These are phyloP conservation scores for Aspergillus asperescens DNA, from an alignment of 495 filamentous ascomycete genomes.

Conservation along the genomic window DNA sequence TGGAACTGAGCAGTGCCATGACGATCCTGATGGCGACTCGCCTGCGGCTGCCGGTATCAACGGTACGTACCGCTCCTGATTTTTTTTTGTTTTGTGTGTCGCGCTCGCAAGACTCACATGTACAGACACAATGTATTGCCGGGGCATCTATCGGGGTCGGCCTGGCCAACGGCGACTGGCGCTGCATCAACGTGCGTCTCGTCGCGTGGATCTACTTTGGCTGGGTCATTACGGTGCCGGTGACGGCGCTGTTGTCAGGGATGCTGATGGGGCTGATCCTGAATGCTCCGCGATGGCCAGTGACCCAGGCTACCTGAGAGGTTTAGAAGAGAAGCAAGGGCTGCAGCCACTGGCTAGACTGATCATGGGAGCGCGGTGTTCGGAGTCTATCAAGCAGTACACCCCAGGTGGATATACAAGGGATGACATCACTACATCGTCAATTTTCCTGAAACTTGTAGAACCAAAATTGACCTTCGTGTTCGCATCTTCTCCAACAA, in stretches of 20 bases:
- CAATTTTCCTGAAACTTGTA: too few relatives aligned
- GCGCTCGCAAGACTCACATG: neutral
- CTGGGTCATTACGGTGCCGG: constrained; percentile 9
- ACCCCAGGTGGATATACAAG: too few relatives aligned
- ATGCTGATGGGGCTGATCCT: constrained; percentile 7
- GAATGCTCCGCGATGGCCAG: constrained; percentile 6
- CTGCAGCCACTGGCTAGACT: too few relatives aligned
- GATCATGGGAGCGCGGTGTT: too few relatives aligned
- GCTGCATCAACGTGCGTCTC: constrained; percentile 8
- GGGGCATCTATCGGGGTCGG: constrained; percentile 7
- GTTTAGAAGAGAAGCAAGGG: too few relatives aligned
- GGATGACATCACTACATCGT: constrained; percentile 1
- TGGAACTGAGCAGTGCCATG: constrained; percentile 10
- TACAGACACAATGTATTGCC: constrained; percentile 8
- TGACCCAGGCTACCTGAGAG: too few relatives aligned
- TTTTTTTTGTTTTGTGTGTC: too few relatives aligned
- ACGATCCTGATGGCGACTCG: constrained; percentile 6
- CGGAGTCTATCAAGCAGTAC: too few relatives aligned
- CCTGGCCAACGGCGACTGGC: constrained; percentile 10
- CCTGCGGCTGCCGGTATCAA: constrained; percentile 2
- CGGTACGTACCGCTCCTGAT: neutral
- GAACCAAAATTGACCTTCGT: too few relatives aligned
- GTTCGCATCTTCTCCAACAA: too few relatives aligned
- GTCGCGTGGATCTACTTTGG: constrained; percentile 12
- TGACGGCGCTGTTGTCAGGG: constrained; percentile 1